Percentiles rank a stretch among this genome's conserved stretches.
These are phyloP conservation scores for Monascus ruber DNA, from an alignment of 2,329 filamentous ascomycete species.

Conservation along the genomic window DNA sequence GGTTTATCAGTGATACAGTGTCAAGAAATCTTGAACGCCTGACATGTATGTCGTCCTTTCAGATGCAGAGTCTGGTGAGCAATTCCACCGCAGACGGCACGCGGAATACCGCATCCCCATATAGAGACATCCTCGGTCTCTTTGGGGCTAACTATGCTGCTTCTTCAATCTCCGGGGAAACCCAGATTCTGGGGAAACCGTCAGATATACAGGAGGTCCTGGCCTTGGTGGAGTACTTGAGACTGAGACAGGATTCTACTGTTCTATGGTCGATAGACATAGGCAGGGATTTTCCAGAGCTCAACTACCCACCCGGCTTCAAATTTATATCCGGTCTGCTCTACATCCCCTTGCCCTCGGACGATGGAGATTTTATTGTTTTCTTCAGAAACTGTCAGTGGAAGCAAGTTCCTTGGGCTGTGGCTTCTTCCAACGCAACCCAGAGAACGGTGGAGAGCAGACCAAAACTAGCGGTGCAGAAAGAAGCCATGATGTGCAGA, in stretches of 20 bases:
- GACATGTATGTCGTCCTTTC: conserved; percentile 72
- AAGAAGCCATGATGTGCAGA: conserved; percentile 65
- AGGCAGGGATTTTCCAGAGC: conserved; percentile 63
- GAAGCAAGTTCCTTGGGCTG: conserved; percentile 73
- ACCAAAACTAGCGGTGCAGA: conserved; percentile 58
- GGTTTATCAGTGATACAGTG: conserved; percentile 72
- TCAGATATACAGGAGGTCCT: conserved; percentile 72
- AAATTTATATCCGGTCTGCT: conserved; percentile 65
- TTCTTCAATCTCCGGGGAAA: conserved; percentile 76
- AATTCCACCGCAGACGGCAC: conserved; percentile 70
- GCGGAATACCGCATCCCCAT: conserved; percentile 82
- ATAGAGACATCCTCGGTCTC: conserved; percentile 69
- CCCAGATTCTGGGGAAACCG: conserved; percentile 67
- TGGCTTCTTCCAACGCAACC: conserved; percentile 72
- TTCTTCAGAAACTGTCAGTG: conserved; percentile 74
- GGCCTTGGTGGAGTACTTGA: conserved; percentile 73
- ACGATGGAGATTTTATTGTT: conserved; percentile 74
- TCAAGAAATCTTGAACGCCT: conserved; percentile 79
- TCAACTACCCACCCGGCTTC: conserved; percentile 70
- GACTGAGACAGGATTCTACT: conserved; percentile 61
- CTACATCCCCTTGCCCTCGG: conserved; percentile 66
- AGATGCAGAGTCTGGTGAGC: conserved; percentile 76
- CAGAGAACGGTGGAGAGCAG: conserved; percentile 10
- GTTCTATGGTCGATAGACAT: conserved; percentile 72
- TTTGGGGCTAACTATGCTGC: conserved; percentile 84